A percentile compares a stretch with the other conserved stretches of the same genome.
Conservation (phyloP, 768 basidiomycete genomes). For the Trametes sanguinea region DNA sequence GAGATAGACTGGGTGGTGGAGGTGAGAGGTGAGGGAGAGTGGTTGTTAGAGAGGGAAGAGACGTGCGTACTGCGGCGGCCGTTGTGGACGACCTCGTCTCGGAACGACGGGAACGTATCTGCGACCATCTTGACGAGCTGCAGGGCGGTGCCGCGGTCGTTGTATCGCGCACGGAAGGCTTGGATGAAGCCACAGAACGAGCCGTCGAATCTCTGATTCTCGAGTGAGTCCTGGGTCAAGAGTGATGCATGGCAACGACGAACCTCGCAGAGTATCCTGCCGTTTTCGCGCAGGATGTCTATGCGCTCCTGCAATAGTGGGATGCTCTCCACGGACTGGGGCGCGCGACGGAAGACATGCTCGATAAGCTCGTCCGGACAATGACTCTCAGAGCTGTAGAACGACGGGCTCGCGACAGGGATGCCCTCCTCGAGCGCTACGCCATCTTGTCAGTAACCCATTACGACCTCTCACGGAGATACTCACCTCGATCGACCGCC, state of each 20-base stretch:
- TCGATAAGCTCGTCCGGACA: slow-evolving; percentile 75
- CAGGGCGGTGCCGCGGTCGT: slow-evolving; percentile 64
- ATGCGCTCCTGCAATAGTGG: slow-evolving; percentile 75
- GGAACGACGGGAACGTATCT: slow-evolving; percentile 72
- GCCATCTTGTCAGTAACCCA: not conserved
- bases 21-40: not conserved
- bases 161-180: slow-evolving; percentile 55
- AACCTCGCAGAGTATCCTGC: slow-evolving; percentile 69
- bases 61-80: slow-evolving; percentile 55
- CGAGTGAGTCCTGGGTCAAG: not conserved
- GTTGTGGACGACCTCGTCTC: slow-evolving; percentile 63
- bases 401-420: slow-evolving; percentile 76
- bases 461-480: not conserved
- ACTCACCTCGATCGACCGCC: slow-evolving; percentile 73
- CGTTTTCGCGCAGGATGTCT: slow-evolving; percentile 76
- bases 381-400: slow-evolving; percentile 68
- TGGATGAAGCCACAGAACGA: slow-evolving; percentile 69
- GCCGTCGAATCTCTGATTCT: slow-evolving; percentile 60
- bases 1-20: slow-evolving; percentile 56
- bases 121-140: slow-evolving; percentile 72
- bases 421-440: slow-evolving; percentile 75
- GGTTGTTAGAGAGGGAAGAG: not conserved
- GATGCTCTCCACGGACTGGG: slow-evolving; percentile 59
- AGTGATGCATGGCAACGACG: slow-evolving; percentile 25
- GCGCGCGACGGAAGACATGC: slow-evolving; percentile 64